Evolutionary conservation across 169 alveolate genomes (phyloP).

Genomic region (Cardiosporidium cionae): DNA sequence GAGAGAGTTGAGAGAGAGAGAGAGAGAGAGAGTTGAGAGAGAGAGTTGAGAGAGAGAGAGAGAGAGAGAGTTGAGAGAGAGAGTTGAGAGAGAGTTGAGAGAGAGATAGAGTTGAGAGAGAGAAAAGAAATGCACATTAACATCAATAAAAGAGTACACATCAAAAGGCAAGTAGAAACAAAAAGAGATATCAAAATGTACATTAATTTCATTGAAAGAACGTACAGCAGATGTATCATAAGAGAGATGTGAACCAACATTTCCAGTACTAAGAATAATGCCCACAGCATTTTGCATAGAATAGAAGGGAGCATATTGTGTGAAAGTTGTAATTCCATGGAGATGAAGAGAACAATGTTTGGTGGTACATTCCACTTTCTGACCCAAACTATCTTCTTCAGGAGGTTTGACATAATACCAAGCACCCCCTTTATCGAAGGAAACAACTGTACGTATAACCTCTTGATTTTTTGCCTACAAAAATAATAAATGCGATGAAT

Average conservation of each 20-base stretch:
- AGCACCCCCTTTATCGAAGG: constrained; percentile 94
- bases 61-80: too few relatives aligned
- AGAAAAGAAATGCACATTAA: not conserved
- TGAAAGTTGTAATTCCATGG: constrained; percentile 77
- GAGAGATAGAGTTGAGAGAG: too few relatives aligned
- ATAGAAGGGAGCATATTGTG: constrained; percentile 86
- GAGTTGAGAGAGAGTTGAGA: too few relatives aligned
- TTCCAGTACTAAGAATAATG: constrained; percentile 90
- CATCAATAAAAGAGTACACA: not conserved
- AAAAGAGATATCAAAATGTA: not conserved
- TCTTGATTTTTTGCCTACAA: constrained; percentile 21
- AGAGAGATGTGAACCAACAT: constrained; percentile 81
- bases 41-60: too few relatives aligned
- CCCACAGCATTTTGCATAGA: constrained; percentile 93
- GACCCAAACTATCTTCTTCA: constrained; percentile 79
- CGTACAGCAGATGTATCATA: constrained; percentile 67
- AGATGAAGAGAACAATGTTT: constrained; percentile 86
- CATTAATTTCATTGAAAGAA: too few relatives aligned
- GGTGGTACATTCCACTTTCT: constrained; percentile 74
- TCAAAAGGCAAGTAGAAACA: not conserved
- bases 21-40: too few relatives aligned
- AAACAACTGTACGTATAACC: constrained; percentile 79
- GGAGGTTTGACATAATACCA: constrained; percentile 95
- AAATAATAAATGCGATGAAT: not conserved
- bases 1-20: too few relatives aligned